Base-by-base conservation (phyloP, 768 basidiomycete species). In the Chalciporus piperatus region DNA sequence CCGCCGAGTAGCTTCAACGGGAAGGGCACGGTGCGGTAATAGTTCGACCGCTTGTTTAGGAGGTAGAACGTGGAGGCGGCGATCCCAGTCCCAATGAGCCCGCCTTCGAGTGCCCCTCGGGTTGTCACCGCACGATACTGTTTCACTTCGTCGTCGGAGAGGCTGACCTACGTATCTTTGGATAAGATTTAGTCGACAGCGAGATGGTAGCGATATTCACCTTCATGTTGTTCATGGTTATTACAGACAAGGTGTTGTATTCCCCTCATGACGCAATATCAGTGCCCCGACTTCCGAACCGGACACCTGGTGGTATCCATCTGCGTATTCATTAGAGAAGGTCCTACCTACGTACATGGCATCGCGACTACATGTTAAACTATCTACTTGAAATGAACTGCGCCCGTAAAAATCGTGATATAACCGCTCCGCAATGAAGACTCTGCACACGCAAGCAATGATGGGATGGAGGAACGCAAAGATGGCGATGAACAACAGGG, bases 1-100 rank as follows among this genome's bases (percentile, higher is more conserved):
- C 83, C 72, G 35, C 85, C 85, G 11, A 91, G 74, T 0, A 81
- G 70, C 63, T 91, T 92, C 46, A 91, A 69, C 1, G 85, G 81
- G 7, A 76, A 70, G 1, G 88, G 89, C 6, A 89, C 72, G 0
- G 72, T 61, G 51, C 84, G 81, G 66, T 87, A 91, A 50, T 80
- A 75, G 1, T 78, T 70, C 66, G 75, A 81, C 20, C 71, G 67
- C 40, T 70, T 74, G 54, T 87, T 76, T 28, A 81, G 72, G 62
- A 78, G 74, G 61, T 74, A 76, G 47, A 80, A 79, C n/a, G 76
- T 73, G 17, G 77, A 83, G 23, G 81, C 67, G 14, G 79, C 69
- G 9, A 79, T 77, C 20, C 79, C 74, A 7, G 75, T 59, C 25
- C 79, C 78, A 49, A 79, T 74, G 27, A 71, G 72, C 32, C 74